A percentile compares a stretch with the other conserved stretches of the same genome.
These are phyloP conservation scores for Zygoascus hellenicus DNA, from an alignment of 1,139 yeast species.

Conservation along the genomic window DNA sequence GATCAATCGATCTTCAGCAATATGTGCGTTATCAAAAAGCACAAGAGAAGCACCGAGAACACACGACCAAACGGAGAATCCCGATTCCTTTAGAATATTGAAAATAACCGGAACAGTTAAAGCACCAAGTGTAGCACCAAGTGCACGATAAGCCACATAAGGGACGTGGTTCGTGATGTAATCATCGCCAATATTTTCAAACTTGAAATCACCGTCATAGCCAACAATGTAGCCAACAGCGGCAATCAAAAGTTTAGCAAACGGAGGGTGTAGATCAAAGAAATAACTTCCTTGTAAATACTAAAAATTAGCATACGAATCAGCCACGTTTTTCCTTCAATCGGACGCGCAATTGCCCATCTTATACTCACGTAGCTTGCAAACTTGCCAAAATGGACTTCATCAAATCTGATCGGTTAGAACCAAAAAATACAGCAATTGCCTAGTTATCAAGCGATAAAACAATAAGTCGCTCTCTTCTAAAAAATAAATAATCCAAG, in stretches of 20 bases:
- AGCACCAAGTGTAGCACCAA: conserved; percentile 79
- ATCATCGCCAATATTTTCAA: conserved; percentile 83
- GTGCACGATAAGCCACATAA: conserved; percentile 75
- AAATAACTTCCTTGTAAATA: conserved; percentile 32
- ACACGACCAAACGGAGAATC: conserved; percentile 75
- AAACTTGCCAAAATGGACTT: conserved; percentile 84
- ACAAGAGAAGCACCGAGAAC: conserved; percentile 74
- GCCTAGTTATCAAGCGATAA: too few relatives aligned
- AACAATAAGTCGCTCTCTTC: neutral
- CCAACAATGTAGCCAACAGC: conserved; percentile 77
- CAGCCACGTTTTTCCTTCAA: too few relatives aligned
- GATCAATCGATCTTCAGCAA: conserved; percentile 84
- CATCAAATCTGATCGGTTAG: conserved; percentile 54
- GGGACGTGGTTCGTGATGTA: conserved; percentile 78
- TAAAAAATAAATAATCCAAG: neutral
- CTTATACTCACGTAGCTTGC: conserved; percentile 37
- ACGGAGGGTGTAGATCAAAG: conserved; percentile 95
- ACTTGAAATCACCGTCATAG: conserved; percentile 84
- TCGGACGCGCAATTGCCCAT: neutral
- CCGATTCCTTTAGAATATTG: conserved; percentile 74
- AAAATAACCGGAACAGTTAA: conserved; percentile 78
- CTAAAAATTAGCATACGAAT: conserved; percentile 13
- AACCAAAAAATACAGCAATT: neutral
- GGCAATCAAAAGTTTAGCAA: conserved; percentile 88
- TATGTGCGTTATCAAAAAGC: conserved; percentile 87